phyloP scores from a whole-genome alignment of 2,329 filamentous ascomycete species.

The Fusarium camptoceras region DNA sequence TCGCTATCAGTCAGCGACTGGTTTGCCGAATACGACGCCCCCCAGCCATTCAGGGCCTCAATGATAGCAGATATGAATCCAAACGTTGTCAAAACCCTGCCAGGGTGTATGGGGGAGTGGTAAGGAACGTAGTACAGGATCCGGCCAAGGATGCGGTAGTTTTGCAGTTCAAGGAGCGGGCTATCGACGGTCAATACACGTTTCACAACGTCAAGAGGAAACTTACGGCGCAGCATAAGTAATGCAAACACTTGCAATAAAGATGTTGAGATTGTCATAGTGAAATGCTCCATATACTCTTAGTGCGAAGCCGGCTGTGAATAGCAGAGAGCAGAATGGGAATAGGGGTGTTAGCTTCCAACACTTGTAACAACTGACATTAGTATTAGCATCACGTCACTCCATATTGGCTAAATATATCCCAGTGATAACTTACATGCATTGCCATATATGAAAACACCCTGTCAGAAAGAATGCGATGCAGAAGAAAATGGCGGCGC shows the following conservation, averaged over 20 bases:
- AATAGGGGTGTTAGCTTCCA: constrained; percentile 68
- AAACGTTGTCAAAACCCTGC: constrained; percentile 60
- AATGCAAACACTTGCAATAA: constrained; percentile 52
- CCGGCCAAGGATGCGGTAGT: constrained; percentile 71
- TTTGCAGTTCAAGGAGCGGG: constrained; percentile 69
- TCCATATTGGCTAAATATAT: neutral
- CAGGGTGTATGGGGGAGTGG: constrained; percentile 63
- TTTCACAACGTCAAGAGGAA: neutral
- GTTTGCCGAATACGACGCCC: constrained; percentile 62
- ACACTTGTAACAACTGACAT: constrained; percentile 63
- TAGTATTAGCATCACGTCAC: neutral
- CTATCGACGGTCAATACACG: constrained; percentile 44
- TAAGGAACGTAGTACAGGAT: constrained; percentile 69
- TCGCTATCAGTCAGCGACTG: constrained; percentile 52
- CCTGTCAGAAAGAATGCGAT: constrained; percentile 55
- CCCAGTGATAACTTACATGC: constrained; percentile 56
- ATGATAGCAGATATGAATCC: constrained; percentile 60
- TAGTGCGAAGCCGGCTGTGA: constrained; percentile 66
- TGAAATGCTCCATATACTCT: constrained; percentile 50
- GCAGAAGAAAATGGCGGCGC: constrained; percentile 61
- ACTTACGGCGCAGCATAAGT: constrained; percentile 52
- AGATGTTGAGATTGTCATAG: constrained; percentile 49
- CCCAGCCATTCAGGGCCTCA: constrained; percentile 60
- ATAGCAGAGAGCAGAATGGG: constrained; percentile 65
- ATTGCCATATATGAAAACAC: constrained; percentile 56